A percentile compares a stretch with the other conserved stretches of the same genome.
These are phyloP conservation scores for Agaricus blazei DNA, from an alignment of 768 basidiomycete genomes.

Conservation along the genomic window DNA sequence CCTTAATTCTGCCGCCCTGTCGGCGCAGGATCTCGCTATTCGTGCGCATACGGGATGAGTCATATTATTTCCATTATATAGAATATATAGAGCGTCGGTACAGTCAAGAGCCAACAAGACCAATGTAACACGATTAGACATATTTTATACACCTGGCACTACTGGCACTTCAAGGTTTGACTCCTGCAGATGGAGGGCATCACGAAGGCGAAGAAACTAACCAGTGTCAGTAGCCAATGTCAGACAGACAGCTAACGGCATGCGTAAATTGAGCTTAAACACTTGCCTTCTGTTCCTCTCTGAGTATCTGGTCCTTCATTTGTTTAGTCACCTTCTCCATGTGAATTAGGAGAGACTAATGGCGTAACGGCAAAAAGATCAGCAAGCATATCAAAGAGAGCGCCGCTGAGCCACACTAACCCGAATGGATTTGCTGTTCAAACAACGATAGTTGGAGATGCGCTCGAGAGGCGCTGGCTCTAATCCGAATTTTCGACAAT, in stretches of 20 bases:
- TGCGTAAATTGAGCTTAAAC: slow-evolving; percentile 4
- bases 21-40: no score
- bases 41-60: no score
- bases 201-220: slow-evolving; percentile 23
- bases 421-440: slow-evolving; percentile 62
- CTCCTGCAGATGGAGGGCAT: slow-evolving; percentile 18
- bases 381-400: background rate
- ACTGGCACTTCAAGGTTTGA: slow-evolving; percentile 4
- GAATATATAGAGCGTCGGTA: no score
- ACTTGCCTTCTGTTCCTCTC: slow-evolving; percentile 53
- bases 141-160: background rate
- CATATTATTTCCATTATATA: no score
- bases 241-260: background rate
- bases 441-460: slow-evolving; percentile 44
- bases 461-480: slow-evolving; percentile 45
- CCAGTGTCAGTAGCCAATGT: background rate
- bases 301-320: slow-evolving; percentile 42
- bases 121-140: background rate
- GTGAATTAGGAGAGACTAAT: slow-evolving; percentile 65
- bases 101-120: no score
- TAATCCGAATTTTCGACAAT: slow-evolving; percentile 45
- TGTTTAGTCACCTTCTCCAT: slow-evolving; percentile 55
- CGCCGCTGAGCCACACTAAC: slow-evolving; percentile 24
- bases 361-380: background rate
- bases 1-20: background rate